Conservation (phyloP, 352 stramenopile species). For the Globisporangium emineosum region DNA sequence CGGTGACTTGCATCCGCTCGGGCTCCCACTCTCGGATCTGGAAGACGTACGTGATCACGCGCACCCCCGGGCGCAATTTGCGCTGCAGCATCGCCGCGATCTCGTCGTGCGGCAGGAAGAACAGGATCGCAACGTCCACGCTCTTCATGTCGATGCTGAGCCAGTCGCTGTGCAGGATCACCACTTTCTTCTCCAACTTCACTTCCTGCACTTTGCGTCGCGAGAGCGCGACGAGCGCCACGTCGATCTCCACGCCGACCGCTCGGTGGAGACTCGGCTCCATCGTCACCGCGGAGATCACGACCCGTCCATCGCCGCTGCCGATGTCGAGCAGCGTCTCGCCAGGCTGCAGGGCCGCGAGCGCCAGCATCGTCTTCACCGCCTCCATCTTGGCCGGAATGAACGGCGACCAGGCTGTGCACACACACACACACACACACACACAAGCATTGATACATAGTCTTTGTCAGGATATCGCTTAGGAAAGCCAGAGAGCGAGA, state of each 20-base stretch:
- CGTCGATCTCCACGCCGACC: constrained; percentile 55
- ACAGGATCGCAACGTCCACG: constrained; percentile 54
- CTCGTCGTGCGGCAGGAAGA: constrained; percentile 60
- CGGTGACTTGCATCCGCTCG: constrained; percentile 32
- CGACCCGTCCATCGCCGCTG: constrained; percentile 58
- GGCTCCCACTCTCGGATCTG: constrained; percentile 53
- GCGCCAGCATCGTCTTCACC: constrained; percentile 42
- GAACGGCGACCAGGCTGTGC: constrained; percentile 65
- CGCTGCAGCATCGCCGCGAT: constrained; percentile 30
- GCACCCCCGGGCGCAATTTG: constrained; percentile 38
- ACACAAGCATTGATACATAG: neutral
- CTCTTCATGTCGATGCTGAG: constrained; percentile 37
- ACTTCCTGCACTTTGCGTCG: constrained; percentile 19
- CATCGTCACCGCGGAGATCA: constrained; percentile 34
- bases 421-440: constrained; percentile 3
- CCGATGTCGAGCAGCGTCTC: constrained; percentile 65
- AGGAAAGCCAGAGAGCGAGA: neutral
- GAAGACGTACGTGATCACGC: constrained; percentile 71
- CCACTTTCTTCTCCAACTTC: constrained; percentile 19
- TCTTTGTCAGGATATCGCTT: neutral
- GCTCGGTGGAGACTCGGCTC: constrained; percentile 25
- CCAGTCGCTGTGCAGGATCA: constrained; percentile 56
- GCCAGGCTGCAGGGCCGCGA: constrained; percentile 31
- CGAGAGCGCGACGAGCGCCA: constrained; percentile 45
- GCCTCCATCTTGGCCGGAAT: constrained; percentile 59